phyloP scores from a whole-genome alignment of 192 early-diverging fungal species.

The Lobosporangium transversale region DNA sequence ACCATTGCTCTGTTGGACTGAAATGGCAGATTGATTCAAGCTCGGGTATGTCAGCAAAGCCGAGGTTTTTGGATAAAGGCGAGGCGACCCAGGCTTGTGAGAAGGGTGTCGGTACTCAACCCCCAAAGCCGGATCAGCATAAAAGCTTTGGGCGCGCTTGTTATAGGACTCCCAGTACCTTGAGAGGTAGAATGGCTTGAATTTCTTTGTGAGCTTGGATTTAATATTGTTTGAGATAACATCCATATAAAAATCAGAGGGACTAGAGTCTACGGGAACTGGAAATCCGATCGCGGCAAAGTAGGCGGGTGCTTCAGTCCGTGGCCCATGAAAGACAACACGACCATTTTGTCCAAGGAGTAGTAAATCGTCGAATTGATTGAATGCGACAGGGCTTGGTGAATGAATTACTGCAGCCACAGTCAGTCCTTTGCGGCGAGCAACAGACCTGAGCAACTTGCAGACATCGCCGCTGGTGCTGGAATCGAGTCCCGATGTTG shows the following conservation, averaged over 20 bases:
- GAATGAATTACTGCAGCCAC: constrained; percentile 79
- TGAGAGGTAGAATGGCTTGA: constrained; percentile 56
- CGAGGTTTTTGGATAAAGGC: constrained; percentile 12
- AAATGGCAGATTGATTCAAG: constrained; percentile 29
- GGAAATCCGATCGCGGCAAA: constrained; percentile 63
- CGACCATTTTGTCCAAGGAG: constrained; percentile 76
- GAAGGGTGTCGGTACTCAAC: constrained; percentile 39
- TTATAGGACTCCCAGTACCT: constrained; percentile 60
- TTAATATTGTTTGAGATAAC: constrained; percentile 66
- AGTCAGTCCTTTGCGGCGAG: constrained; percentile 65
- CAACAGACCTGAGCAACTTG: constrained; percentile 65
- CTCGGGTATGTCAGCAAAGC: constrained; percentile 12
- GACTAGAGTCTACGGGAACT: constrained; percentile 48
- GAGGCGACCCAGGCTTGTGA: constrained; percentile 15
- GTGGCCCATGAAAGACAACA: constrained; percentile 72
- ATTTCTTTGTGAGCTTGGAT: constrained; percentile 41
- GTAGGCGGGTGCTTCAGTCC: constrained; percentile 57
- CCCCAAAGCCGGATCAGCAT: constrained; percentile 8
- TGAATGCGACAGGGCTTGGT: constrained; percentile 70
- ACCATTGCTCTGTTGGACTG: constrained; percentile 18
- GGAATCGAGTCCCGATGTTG: constrained; percentile 76
- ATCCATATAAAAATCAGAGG: constrained; percentile 75
- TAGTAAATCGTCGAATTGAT: constrained; percentile 76
- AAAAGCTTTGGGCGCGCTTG: constrained; percentile 26
- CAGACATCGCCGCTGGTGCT: constrained; percentile 74